Conservation (phyloP, 164 flowering plant species). For the Echeveria elegans region DNA sequence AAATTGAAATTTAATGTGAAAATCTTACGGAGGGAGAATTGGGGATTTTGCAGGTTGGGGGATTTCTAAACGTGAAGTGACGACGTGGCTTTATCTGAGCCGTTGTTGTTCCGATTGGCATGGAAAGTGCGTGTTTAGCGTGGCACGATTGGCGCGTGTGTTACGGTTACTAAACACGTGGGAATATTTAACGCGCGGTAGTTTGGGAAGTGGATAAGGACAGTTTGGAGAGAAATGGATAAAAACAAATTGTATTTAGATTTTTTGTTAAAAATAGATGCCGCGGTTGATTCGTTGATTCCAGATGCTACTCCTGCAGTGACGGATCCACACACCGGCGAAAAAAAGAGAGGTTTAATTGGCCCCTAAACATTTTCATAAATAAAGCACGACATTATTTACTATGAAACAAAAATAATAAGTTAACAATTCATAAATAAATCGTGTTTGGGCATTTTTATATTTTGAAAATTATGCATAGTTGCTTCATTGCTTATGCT, state of each 20-base stretch:
- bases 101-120: neutral
- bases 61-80: neutral
- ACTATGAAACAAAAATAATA: too few relatives aligned
- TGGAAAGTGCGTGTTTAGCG: neutral
- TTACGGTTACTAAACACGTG: too few relatives aligned
- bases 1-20: neutral
- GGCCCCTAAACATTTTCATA: too few relatives aligned
- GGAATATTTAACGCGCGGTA: neutral
- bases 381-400: too few relatives aligned
- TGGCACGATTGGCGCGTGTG: neutral
- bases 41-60: neutral
- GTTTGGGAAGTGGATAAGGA: neutral
- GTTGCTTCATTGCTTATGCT: too few relatives aligned
- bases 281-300: neutral
- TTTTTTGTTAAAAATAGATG: neutral
- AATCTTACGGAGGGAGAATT: neutral
- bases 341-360: too few relatives aligned
- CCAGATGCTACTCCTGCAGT: too few relatives aligned
- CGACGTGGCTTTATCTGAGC: neutral
- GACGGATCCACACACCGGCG: too few relatives aligned
- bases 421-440: too few relatives aligned
- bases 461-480: too few relatives aligned
- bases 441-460: too few relatives aligned
- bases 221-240: neutral
- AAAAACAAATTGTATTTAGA: neutral